These are phyloP conservation scores for Geosiphon pyriformis DNA, from an alignment of 192 early-diverging fungal genomes.

Conservation along the genomic window DNA sequence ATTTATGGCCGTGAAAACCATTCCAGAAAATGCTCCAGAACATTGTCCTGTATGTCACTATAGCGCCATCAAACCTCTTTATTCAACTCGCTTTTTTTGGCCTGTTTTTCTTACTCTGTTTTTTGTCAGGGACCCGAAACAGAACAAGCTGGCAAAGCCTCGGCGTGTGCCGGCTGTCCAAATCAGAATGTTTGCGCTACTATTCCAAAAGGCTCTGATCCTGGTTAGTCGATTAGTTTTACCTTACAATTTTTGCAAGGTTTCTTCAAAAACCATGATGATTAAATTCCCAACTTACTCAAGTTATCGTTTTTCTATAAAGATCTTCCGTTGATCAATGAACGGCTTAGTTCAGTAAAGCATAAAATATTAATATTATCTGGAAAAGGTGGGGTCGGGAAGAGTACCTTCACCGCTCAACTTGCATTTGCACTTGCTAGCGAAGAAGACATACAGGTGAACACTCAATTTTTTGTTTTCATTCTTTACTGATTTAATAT, in stretches of 20 bases:
- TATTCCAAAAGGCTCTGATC: constrained; percentile 75
- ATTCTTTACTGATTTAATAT: too few species aligned
- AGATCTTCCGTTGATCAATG: constrained; percentile 61
- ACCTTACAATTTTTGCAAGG: not conserved
- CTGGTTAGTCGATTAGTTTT: constrained; percentile 34
- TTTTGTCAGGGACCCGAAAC: constrained; percentile 58
- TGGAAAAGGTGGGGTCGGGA: constrained; percentile 98
- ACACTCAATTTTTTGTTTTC: not conserved
- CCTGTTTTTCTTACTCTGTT: not conserved
- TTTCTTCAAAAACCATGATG: not conserved
- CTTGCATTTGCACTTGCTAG: constrained; percentile 78
- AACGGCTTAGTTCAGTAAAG: constrained; percentile 58
- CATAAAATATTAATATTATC: constrained; percentile 94
- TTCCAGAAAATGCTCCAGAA: constrained; percentile 59
- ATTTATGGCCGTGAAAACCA: constrained; percentile 23
- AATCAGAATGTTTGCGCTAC: constrained; percentile 74
- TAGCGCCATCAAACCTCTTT: too few species aligned
- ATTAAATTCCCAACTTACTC: not conserved
- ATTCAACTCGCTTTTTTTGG: not conserved
- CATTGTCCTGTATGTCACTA: constrained; percentile 64
- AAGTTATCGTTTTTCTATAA: not conserved
- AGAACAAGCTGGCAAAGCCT: constrained; percentile 62
- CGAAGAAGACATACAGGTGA: constrained; percentile 38
- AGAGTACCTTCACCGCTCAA: constrained; percentile 87
- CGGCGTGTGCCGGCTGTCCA: constrained; percentile 77